Evolutionary conservation across 257 asterid species (phyloP).

Genomic region (Ballota nigra): DNA sequence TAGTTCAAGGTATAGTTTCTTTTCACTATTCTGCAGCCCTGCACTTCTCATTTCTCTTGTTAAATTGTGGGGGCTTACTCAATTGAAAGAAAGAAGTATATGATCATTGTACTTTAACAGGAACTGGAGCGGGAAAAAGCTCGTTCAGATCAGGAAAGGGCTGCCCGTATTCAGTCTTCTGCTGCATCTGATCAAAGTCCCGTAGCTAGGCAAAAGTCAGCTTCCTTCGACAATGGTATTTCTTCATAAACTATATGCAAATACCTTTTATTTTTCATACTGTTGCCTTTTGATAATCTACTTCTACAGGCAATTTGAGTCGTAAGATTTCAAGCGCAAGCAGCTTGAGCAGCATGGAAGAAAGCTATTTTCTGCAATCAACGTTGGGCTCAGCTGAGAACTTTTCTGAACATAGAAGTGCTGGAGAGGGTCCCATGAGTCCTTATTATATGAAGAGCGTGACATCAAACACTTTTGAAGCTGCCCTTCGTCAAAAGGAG

Average conservation of each 20-base stretch:
- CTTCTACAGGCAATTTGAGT: constrained; percentile 64
- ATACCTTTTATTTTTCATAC: neutral
- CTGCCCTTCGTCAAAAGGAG: constrained; percentile 96
- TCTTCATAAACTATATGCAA: constrained; percentile 7
- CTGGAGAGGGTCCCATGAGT: constrained; percentile 60
- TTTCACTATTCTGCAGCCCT: neutral
- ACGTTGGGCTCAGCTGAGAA: constrained; percentile 82
- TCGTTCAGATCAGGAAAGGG: constrained; percentile 84
- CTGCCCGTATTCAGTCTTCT: constrained; percentile 54
- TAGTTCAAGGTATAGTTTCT: neutral
- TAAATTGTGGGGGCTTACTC: neutral
- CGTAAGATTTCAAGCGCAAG: constrained; percentile 84
- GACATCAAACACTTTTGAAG: constrained; percentile 82
- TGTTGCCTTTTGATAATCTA: constrained; percentile 22
- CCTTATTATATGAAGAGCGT: constrained; percentile 82
- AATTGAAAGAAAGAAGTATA: neutral
- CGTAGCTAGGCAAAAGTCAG: constrained; percentile 55
- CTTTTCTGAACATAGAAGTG: constrained; percentile 60
- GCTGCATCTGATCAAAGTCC: constrained; percentile 60
- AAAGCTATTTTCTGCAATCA: constrained; percentile 86
- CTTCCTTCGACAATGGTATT: constrained; percentile 74
- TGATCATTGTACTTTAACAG: constrained; percentile 35
- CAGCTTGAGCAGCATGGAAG: constrained; percentile 96
- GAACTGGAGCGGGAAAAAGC: constrained; percentile 85
- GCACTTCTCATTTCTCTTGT: neutral